phyloP scores from a whole-genome alignment of 2,329 filamentous ascomycete species.

The Allantophomopsis cytisporea region DNA sequence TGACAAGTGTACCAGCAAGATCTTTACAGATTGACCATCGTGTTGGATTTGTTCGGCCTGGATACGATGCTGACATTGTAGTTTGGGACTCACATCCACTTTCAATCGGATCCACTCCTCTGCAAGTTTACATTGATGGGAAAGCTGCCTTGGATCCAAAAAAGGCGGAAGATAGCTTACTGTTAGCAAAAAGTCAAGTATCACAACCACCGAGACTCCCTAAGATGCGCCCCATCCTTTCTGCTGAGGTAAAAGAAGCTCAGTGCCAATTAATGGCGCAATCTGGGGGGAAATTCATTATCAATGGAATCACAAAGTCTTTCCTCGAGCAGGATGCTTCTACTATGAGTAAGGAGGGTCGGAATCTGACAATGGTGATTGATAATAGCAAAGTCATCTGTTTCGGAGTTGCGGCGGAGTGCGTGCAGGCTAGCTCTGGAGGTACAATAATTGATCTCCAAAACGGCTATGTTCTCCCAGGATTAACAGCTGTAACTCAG shows the following conservation, averaged over 20 bases:
- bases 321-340: constrained; percentile 16
- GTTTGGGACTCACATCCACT: constrained; percentile 34
- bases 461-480: constrained; percentile 32
- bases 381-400: constrained; percentile 26
- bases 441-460: constrained; percentile 21
- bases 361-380: constrained; percentile 24
- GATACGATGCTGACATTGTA: constrained; percentile 35
- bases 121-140: constrained; percentile 34
- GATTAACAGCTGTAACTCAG: constrained; percentile 33
- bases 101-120: constrained; percentile 27
- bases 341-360: neutral
- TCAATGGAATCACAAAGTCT: constrained; percentile 23
- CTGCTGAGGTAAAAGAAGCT: constrained; percentile 10
- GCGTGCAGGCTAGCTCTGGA: constrained; percentile 12
- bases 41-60: constrained; percentile 26
- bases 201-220: too few relatives aligned
- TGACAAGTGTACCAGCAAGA: constrained; percentile 30
- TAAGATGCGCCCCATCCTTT: constrained; percentile 12
- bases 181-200: too few relatives aligned
- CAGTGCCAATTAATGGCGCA: constrained; percentile 13
- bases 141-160: constrained; percentile 19
- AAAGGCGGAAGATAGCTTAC: constrained; percentile 1
- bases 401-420: constrained; percentile 17
- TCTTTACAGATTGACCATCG: constrained; percentile 27
- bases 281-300: constrained; percentile 16